Percentiles rank a stretch among this genome's conserved stretches.
phyloP scores from a whole-genome alignment of 371 early-diverging fungal species.

The Apophysomyces sp. region DNA sequence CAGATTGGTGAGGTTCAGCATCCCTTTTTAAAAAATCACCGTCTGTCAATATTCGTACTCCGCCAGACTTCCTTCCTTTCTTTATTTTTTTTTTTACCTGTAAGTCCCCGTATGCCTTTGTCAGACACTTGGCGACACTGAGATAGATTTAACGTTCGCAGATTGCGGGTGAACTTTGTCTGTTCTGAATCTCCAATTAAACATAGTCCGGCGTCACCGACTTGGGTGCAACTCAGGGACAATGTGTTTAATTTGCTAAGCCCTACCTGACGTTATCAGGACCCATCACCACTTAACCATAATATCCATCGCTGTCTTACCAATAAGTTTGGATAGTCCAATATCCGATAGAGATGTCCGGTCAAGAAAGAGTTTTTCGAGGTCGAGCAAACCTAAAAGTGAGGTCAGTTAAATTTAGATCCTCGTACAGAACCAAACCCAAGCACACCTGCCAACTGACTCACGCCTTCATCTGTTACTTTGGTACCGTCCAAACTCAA shows the following conservation, averaged over 20 bases:
- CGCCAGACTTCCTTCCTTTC: too few species aligned
- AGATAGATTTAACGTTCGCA: constrained; percentile 34
- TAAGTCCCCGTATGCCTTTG: constrained; percentile 24
- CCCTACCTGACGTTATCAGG: too few species aligned
- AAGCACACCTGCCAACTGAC: constrained; percentile 22
- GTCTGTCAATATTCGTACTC: not conserved
- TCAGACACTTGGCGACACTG: constrained; percentile 27
- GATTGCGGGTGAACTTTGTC: constrained; percentile 22
- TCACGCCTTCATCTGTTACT: constrained; percentile 37
- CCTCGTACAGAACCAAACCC: not conserved
- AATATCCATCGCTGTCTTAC: constrained; percentile 1
- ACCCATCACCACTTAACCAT: too few species aligned
- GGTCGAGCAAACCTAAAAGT: constrained; percentile 23
- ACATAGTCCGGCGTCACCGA: constrained; percentile 8
- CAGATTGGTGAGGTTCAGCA: constrained; percentile 36
- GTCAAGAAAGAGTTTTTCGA: constrained; percentile 40
- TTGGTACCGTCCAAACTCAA: constrained; percentile 36
- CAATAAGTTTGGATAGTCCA: constrained; percentile 22
- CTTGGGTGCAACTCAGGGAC: constrained; percentile 26
- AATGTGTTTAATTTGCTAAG: constrained; percentile 27
- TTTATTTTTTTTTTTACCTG: too few species aligned
- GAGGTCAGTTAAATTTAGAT: not conserved
- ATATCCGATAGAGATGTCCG: constrained; percentile 33
- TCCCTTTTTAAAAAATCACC: constrained; percentile 13
- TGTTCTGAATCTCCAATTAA: constrained; percentile 22